Base-by-base conservation (phyloP, 2,329 filamentous ascomycete species). In the Neonectria ditissima region DNA sequence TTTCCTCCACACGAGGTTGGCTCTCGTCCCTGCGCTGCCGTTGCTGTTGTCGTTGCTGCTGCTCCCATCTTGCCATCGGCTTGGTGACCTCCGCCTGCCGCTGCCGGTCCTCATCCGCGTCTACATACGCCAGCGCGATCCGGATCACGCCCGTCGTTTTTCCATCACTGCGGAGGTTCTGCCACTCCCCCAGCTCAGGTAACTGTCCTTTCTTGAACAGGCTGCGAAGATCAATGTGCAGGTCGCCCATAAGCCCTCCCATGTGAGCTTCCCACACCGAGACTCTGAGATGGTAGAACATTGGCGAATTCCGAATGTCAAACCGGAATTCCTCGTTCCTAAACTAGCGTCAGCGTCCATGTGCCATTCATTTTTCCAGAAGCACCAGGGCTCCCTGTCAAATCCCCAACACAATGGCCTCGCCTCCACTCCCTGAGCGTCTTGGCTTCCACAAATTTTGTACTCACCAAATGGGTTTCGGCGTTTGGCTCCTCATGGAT, bases 271-370 rank as follows among this genome's bases (percentile, higher is more conserved):
- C 69, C 71, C 71, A 73, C 28, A 73, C 67, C 4, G 69, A 72
- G 39, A 73, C 52, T 59, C 71, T 67, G 41, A 73, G 59, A 48
- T 73, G 68, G 26, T 71, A 66, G 59, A 59, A 73, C 69, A 73
- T 73, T 41, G 71, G 71, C 47, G 68, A 73, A 59, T 73, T 62
- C 41, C 70, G 65, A 18, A 73, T 65, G 28, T 71, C 55, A 34
- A 73, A 73, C 39, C 67, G 62, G 47, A 73, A 73, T 30, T 73
- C 68, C 34, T 73, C 67, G 39, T 73, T 70, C 71, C 71, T 73
- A 48, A 44, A 59, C 48, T 44, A 63, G 50, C 52, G 45, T 73
- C 48, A 73, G 71, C 32, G 54, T 62, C 37, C 53, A 50, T 48
- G 39, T 61, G 58, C 2, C 39, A 62, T 60, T 64, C 26, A 20